Evolutionary conservation across 2,329 filamentous ascomycete species (phyloP).

Genomic region (Pseudogymnoascus sp.): DNA sequence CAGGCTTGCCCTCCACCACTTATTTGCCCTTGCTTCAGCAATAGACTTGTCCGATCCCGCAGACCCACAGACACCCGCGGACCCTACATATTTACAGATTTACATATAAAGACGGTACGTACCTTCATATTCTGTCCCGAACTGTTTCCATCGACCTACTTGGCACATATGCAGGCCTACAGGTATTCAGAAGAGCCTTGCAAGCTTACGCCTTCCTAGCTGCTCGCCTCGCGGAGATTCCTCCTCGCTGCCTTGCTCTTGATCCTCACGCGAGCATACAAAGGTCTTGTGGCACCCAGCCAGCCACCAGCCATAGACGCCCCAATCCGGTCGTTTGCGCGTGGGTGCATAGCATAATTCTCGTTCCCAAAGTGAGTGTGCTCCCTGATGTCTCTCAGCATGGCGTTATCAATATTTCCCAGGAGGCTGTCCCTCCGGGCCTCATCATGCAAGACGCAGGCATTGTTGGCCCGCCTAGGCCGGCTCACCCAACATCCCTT

Average conservation of each 20-base stretch:
- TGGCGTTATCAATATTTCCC: not conserved
- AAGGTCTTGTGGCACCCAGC: not conserved
- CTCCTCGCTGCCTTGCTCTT: not conserved
- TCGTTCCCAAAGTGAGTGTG: not conserved
- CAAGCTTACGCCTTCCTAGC: not conserved
- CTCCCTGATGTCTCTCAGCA: not conserved
- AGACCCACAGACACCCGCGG: not conserved
- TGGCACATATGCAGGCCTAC: constrained; percentile 3
- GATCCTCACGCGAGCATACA: constrained; percentile 3
- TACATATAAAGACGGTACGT: constrained; percentile 2
- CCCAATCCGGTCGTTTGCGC: not conserved
- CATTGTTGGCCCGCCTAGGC: not conserved
- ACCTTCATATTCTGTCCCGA: not conserved
- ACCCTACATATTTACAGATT: constrained; percentile 4
- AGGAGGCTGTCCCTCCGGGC: not conserved
- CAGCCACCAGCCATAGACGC: not conserved
- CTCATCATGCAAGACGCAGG: not conserved
- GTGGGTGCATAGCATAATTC: not conserved
- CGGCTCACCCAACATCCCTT: not conserved
- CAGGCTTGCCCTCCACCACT: not conserved
- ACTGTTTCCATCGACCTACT: not conserved
- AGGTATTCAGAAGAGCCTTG: not conserved
- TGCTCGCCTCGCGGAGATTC: not conserved
- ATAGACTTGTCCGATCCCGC: not conserved
- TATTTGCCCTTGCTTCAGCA: not conserved